Base-by-base conservation (phyloP, 192 early-diverging fungal genomes). In the Funneliformis geosporum region DNA sequence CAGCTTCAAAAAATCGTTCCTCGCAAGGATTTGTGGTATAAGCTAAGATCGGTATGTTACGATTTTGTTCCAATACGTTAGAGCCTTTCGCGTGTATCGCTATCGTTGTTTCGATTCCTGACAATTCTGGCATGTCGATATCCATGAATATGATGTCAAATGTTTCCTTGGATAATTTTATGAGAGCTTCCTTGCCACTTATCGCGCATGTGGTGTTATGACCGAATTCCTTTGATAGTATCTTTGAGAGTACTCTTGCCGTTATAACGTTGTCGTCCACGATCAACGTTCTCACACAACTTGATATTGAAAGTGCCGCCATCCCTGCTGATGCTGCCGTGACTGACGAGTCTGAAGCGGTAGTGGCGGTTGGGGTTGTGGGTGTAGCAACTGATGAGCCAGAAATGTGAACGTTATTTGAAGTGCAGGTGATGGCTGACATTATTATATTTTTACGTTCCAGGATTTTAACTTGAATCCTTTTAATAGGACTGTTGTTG, bases 211-310 rank as follows among this genome's bases (percentile, higher is more conserved):
- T 85, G 59, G 84, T 84, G 61, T 82, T 76, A 42, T 84, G 78
- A 5, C 87, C 76, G 65, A 91, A 84, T 75, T 87, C 84, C 60
- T 88, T 89, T 60, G 81, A 79, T 46, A 93, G 86, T 42, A 89
- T 85, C 10, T 89, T 88, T 10, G 83, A 84, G 43, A 93, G 76
- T 50, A 93, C 88, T 55, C 80, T 70, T 33, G 90, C 88, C 79
- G 92, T 92, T 84, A 93, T 88, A 39, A 82, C 82, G 80, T 93
- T 93, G 62, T 93, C 92, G 79, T 93, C 92, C 4, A 91, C 88
- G 65, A 91, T 85, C 60, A 93, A 82, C 10, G 91, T 84, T 46
- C 83, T 84, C 61, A 90, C 43, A 28, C 23, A 60, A 33, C n/a
- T 28, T 2, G 43, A 40, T 27, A 65, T 65, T 65, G 67, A 69